Conservation (phyloP, 805 yeast species). For the Ogataea chonburiensis region DNA sequence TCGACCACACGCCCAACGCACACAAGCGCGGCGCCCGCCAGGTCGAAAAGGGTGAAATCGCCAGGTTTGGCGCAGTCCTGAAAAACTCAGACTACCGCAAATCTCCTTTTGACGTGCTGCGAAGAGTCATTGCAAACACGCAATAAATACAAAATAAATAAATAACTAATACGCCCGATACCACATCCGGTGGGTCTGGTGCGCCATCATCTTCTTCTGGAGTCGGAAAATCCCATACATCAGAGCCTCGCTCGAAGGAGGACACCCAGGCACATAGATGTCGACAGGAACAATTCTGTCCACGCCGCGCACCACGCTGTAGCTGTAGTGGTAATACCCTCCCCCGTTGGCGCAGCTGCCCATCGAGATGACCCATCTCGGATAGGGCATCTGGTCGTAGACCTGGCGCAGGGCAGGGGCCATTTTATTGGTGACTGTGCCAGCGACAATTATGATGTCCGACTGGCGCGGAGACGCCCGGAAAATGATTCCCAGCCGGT, state of each 20-base stretch:
- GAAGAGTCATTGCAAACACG: constrained; percentile 47
- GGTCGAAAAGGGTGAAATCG: constrained; percentile 56
- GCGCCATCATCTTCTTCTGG: constrained; percentile 85
- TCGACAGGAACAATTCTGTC: constrained; percentile 88
- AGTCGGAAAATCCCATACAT: constrained; percentile 88
- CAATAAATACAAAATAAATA: constrained; percentile 6
- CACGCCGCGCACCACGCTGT: constrained; percentile 86
- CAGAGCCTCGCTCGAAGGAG: constrained; percentile 88
- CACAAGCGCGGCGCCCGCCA: constrained; percentile 45
- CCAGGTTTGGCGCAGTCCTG: constrained; percentile 57
- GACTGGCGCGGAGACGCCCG: constrained; percentile 93
- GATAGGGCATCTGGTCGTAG: constrained; percentile 92
- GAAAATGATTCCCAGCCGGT: constrained; percentile 87
- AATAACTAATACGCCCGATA: constrained; percentile 50
- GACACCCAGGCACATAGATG: constrained; percentile 90
- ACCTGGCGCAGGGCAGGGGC: constrained; percentile 92
- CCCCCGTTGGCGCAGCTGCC: constrained; percentile 95
- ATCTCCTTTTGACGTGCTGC: constrained; percentile 65
- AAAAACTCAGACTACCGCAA: constrained; percentile 52
- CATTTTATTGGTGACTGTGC: constrained; percentile 89
- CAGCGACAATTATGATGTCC: constrained; percentile 90
- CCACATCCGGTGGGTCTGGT: constrained; percentile 82
- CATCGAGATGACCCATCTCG: constrained; percentile 93
- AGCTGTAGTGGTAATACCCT: constrained; percentile 87
- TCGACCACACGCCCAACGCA: constrained; percentile 37